A percentile compares a stretch with the other conserved stretches of the same genome.
Evolutionary conservation across 495 filamentous ascomycete species (phyloP).

Genomic region (Diplogelasinospora grovesii): DNA sequence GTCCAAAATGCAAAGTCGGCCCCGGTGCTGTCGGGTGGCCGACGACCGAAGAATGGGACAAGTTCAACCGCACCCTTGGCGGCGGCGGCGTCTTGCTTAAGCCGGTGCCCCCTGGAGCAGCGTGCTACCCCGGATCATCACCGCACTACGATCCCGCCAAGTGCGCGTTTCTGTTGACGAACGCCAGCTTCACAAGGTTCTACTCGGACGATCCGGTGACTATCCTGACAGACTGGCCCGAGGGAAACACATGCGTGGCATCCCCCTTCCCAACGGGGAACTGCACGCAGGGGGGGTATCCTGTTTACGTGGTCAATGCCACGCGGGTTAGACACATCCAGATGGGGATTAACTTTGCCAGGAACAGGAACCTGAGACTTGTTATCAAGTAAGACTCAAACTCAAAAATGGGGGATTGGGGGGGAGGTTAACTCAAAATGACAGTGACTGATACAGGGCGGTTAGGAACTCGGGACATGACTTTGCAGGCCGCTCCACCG

Average conservation of each 20-base stretch:
- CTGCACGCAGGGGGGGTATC: slow-evolving; percentile 53
- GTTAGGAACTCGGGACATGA: slow-evolving; percentile 61
- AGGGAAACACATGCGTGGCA: slow-evolving; percentile 26
- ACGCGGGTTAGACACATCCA: slow-evolving; percentile 47
- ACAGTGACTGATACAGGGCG: no score
- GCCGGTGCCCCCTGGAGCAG: slow-evolving; percentile 43
- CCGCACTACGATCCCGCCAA: slow-evolving; percentile 31
- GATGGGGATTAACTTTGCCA: slow-evolving; percentile 52
- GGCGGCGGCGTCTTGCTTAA: slow-evolving; percentile 43
- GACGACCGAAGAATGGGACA: slow-evolving; percentile 30
- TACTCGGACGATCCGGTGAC: slow-evolving; percentile 31
- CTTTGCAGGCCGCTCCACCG: slow-evolving; percentile 47
- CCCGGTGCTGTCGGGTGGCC: slow-evolving; percentile 47
- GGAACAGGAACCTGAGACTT: slow-evolving; percentile 49
- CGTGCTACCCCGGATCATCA: slow-evolving; percentile 47
- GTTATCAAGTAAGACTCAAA: slow-evolving; percentile 49
- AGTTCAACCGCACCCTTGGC: slow-evolving; percentile 37
- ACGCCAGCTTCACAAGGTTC: slow-evolving; percentile 19
- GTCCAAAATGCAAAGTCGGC: slow-evolving; percentile 38
- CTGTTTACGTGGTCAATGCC: slow-evolving; percentile 52
- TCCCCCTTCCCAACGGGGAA: slow-evolving; percentile 17
- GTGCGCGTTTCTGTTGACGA: slow-evolving; percentile 28
- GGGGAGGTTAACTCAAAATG: no score
- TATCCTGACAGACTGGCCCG: slow-evolving; percentile 27
- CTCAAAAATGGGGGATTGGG: background rate